phyloP scores from a whole-genome alignment of 164 flowering plant species.

The Vitis amurensis region DNA sequence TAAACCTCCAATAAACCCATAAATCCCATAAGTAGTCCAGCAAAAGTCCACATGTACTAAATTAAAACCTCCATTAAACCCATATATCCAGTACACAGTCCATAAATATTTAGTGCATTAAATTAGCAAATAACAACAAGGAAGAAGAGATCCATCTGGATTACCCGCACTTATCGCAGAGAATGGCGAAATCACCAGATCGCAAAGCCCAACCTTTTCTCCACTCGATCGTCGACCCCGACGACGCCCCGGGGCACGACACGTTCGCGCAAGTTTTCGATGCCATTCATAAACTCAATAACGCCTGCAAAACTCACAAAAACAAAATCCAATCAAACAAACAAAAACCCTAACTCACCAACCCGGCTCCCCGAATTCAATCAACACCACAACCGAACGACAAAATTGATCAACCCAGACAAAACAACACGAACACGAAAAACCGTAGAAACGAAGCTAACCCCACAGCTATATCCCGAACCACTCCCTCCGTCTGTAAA shows the following conservation, averaged over 20 bases:
- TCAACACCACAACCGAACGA: neutral
- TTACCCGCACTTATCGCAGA: constrained; percentile 81
- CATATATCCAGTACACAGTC: too few species aligned
- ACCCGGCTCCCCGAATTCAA: neutral
- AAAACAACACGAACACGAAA: neutral
- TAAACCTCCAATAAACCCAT: too few species aligned
- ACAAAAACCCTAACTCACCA: constrained; percentile 14
- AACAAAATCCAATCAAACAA: constrained; percentile 9
- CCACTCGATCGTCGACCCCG: constrained; percentile 51
- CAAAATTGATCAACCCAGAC: constrained; percentile 2
- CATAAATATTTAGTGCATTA: too few species aligned
- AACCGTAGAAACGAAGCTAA: neutral
- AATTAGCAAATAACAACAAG: neutral
- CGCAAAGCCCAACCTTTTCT: constrained; percentile 67
- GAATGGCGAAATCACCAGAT: constrained; percentile 64
- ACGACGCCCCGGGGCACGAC: constrained; percentile 43
- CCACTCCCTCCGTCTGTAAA: neutral
- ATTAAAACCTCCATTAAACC: too few species aligned
- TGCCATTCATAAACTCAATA: constrained; percentile 35
- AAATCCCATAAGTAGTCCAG: too few species aligned
- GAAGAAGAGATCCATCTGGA: neutral
- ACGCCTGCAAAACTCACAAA: constrained; percentile 6
- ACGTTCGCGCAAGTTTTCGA: constrained; percentile 58
- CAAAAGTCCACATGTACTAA: too few species aligned
- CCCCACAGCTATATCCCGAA: neutral